phyloP scores from a whole-genome alignment of 2,329 filamentous ascomycete genomes.

The Anthostomella pinea region DNA sequence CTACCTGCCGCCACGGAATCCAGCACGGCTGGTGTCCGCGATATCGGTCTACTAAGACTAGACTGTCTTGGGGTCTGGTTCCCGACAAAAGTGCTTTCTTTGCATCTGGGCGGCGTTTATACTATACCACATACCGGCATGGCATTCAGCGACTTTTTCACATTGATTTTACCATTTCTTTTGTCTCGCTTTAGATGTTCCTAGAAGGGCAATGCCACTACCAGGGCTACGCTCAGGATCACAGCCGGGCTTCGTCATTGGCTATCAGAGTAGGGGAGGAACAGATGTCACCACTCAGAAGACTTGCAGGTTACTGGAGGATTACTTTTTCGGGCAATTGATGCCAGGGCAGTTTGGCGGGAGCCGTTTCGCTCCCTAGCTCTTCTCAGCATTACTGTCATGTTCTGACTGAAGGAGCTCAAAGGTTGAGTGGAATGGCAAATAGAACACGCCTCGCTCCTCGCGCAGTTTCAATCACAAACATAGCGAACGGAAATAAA shows the following conservation, averaged over 20 bases:
- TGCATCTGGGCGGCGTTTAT: conserved; percentile 37
- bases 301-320: conserved; percentile 18
- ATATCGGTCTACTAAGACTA: conserved; percentile 54
- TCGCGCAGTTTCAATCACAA: conserved; percentile 15
- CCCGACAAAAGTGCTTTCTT: conserved; percentile 27
- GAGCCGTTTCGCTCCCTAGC: conserved; percentile 29
- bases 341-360: conserved; percentile 14
- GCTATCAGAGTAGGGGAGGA: conserved; percentile 7
- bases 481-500: conserved; percentile 15
- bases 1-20: conserved; percentile 52
- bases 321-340: conserved; percentile 28
- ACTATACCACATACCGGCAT: conserved; percentile 34
- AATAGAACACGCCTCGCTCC: conserved; percentile 8
- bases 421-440: conserved; percentile 27
- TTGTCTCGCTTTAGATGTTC: conserved; percentile 15
- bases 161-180: conserved; percentile 18
- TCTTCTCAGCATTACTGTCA: conserved; percentile 14
- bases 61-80: conserved; percentile 30
- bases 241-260: conserved; percentile 15
- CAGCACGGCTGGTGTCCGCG: conserved; percentile 49
- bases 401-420: conserved; percentile 17
- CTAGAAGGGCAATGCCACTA: conserved; percentile 5
- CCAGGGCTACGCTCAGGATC: conserved; percentile 12
- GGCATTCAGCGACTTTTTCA: conserved; percentile 27
- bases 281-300: conserved; percentile 30